A percentile compares a stretch with the other conserved stretches of the same genome.
These are phyloP conservation scores for Saussurea involucrata DNA, from an alignment of 129 eudicot genomes.

Conservation along the genomic window DNA sequence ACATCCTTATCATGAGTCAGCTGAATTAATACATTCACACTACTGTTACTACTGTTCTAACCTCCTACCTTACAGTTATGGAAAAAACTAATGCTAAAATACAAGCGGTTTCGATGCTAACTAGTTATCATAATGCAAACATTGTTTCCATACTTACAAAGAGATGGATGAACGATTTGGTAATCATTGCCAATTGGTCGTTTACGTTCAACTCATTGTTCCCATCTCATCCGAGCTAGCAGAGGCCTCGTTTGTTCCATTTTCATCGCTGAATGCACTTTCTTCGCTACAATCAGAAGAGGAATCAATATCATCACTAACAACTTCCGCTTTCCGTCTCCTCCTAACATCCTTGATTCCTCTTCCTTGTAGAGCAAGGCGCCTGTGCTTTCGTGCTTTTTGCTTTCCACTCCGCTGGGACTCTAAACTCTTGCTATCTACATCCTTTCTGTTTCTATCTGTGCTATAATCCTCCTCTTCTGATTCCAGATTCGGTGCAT, in stretches of 20 bases:
- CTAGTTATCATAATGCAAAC: neutral
- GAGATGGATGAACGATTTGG: neutral
- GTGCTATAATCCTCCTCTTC: slow-evolving; percentile 57
- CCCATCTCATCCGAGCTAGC: slow-evolving; percentile 61
- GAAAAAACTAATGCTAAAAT: slow-evolving; percentile 9
- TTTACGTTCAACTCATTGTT: slow-evolving; percentile 1
- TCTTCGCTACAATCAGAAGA: slow-evolving; percentile 62
- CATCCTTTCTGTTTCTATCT: slow-evolving; percentile 41
- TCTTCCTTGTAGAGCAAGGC: slow-evolving; percentile 64
- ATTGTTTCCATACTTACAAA: slow-evolving; percentile 3
- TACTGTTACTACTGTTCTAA: slow-evolving; percentile 3
- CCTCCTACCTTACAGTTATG: slow-evolving; percentile 19
- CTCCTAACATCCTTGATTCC: slow-evolving; percentile 48
- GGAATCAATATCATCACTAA: slow-evolving; percentile 45
- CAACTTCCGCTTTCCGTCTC: slow-evolving; percentile 56
- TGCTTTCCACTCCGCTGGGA: slow-evolving; percentile 58
- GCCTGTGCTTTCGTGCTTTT: slow-evolving; percentile 66
- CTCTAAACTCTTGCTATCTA: slow-evolving; percentile 40
- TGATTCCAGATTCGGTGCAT: slow-evolving; percentile 52
- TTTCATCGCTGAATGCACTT: slow-evolving; percentile 60
- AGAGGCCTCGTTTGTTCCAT: slow-evolving; percentile 53
- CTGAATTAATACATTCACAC: slow-evolving; percentile 15
- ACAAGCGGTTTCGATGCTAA: slow-evolving; percentile 19
- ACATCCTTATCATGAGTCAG: slow-evolving; percentile 11
- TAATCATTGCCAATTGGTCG: neutral